A percentile compares a stretch with the other conserved stretches of the same genome.
These are phyloP conservation scores for Chlamydomonas reinhardtii DNA, from an alignment of 163 green algal species.

Conservation along the genomic window DNA sequence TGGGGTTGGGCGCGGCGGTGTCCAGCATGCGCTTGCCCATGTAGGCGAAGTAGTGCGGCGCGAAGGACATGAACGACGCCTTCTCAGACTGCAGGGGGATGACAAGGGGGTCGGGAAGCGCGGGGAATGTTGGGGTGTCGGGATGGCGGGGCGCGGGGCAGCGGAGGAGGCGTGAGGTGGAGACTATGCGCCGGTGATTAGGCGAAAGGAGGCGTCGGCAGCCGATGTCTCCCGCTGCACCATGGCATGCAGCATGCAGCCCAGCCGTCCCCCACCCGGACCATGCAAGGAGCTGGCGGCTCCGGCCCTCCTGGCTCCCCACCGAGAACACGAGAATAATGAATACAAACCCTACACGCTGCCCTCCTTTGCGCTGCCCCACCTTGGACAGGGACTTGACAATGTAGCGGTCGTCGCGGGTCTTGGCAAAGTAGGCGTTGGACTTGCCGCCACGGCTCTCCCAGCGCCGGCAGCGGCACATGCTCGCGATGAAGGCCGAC, in stretches of 20 bases:
- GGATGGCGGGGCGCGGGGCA: neutral
- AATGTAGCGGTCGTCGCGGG: constrained; percentile 94
- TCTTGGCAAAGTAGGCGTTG: constrained; percentile 97
- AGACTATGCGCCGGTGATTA: no score
- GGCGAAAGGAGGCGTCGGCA: no score
- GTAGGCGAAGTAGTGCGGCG: constrained; percentile 90
- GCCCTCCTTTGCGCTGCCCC: no score
- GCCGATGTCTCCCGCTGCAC: no score
- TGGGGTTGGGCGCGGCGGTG: constrained; percentile 55
- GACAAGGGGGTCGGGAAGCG: constrained; percentile 26
- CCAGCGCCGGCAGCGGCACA: constrained; percentile 85
- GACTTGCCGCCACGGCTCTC: constrained; percentile 92
- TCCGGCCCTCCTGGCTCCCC: no score
- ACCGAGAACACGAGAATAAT: no score
- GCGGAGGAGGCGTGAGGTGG: neutral
- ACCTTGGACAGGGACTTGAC: constrained; percentile 92
- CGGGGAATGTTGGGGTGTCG: neutral
- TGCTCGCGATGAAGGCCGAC: constrained; percentile 76
- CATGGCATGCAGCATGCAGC: no score
- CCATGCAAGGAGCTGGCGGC: no score
- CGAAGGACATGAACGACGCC: constrained; percentile 90
- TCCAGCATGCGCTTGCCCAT: constrained; percentile 60
- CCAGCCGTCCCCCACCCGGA: no score
- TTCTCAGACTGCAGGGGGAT: constrained; percentile 54
- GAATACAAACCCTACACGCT: no score